Evolutionary conservation across 495 filamentous ascomycete species (phyloP).

Genomic region (Hypoxylon lenormandii): DNA sequence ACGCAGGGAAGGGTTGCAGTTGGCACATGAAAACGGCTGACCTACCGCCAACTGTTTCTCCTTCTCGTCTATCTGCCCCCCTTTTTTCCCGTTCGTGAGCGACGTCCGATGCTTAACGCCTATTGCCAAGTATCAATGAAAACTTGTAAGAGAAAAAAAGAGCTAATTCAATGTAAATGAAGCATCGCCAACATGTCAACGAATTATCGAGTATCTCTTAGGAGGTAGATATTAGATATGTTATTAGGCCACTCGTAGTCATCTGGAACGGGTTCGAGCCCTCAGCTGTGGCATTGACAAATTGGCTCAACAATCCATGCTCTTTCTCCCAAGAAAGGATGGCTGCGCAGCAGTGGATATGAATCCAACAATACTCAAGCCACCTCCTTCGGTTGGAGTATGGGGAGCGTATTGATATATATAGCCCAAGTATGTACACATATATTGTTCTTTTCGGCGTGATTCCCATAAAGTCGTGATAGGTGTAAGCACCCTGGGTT

Average conservation of each 20-base stretch:
- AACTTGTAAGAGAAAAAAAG: background rate
- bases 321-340: background rate
- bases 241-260: conserved; percentile 5
- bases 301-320: background rate
- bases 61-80: background rate
- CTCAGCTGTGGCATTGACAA: conserved; percentile 2
- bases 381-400: background rate
- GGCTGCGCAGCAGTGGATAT: conserved; percentile 1
- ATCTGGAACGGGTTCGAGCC: background rate
- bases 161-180: background rate
- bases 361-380: conserved; percentile 11
- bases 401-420: conserved; percentile 19
- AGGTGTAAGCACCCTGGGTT: conserved; percentile 30
- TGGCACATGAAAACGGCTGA: background rate
- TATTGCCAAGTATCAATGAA: too few species aligned
- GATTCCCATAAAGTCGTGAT: conserved; percentile 37
- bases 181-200: too few species aligned
- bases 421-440: conserved; percentile 11
- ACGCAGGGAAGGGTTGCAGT: background rate
- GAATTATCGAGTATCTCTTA: too few species aligned
- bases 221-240: conserved; percentile 11
- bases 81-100: background rate
- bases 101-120: background rate
- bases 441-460: conserved; percentile 29
- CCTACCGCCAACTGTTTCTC: too few species aligned